Evolutionary conservation across 495 filamentous ascomycete genomes (phyloP).

Genomic region (Penicillium roqueforti): DNA sequence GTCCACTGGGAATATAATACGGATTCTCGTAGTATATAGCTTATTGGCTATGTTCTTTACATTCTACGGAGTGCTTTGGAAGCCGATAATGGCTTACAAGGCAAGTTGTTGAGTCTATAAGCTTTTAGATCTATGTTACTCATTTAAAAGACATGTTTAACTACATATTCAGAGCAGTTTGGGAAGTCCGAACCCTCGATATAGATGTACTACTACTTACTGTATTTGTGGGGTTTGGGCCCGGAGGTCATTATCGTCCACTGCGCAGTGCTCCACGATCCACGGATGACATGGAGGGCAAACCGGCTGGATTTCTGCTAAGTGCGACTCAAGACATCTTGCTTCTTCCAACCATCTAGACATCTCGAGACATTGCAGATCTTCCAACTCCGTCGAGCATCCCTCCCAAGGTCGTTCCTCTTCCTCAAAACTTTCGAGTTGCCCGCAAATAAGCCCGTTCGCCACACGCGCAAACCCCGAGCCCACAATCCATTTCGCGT

Average conservation of each 20-base stretch:
- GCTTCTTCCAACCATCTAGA: neutral
- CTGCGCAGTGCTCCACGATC: conserved; percentile 3
- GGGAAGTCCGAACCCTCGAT: neutral
- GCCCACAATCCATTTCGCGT: conserved; percentile 21
- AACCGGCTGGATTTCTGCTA: conserved; percentile 5
- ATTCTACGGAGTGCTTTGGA: too few species aligned
- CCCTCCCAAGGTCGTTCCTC: neutral
- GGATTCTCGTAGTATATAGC: neutral
- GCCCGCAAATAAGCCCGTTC: conserved; percentile 7
- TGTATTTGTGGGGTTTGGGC: neutral
- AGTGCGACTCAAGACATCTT: neutral
- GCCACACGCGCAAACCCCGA: conserved; percentile 18
- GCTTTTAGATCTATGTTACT: neutral
- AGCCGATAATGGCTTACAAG: neutral
- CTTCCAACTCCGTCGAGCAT: neutral
- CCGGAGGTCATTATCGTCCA: neutral
- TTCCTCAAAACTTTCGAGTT: neutral
- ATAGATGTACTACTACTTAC: neutral
- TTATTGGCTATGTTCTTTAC: neutral
- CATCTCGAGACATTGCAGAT: neutral
- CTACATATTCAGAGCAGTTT: neutral
- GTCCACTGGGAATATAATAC: neutral
- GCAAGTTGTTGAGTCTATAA: neutral
- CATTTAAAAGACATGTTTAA: neutral
- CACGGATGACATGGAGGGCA: conserved; percentile 14